Conservation (phyloP, 257 asterid species). For the Solanum neorickii region DNA sequence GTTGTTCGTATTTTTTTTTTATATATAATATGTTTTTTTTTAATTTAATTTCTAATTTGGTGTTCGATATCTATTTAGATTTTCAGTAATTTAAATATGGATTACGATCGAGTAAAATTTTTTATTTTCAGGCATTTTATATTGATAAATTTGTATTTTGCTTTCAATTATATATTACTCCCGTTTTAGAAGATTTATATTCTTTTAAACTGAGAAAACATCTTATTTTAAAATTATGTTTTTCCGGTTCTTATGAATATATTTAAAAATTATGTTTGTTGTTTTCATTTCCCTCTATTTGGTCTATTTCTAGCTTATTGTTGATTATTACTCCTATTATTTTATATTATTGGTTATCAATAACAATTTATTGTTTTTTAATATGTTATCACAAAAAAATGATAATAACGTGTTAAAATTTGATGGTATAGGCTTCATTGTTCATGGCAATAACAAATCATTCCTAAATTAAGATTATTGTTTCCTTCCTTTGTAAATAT, state of each 20-base stretch:
- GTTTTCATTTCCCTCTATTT: not conserved
- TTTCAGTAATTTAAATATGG: too few species aligned
- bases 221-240: not conserved
- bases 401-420: not conserved
- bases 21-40: too few species aligned
- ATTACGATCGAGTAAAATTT: too few species aligned
- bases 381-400: too few species aligned
- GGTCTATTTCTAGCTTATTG: not conserved
- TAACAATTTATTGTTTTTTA: too few species aligned
- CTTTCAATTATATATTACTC: not conserved
- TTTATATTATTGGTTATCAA: not conserved
- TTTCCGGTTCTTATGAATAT: not conserved
- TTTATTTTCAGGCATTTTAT: too few species aligned
- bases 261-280: not conserved
- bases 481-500: too few species aligned
- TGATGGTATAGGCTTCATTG: not conserved
- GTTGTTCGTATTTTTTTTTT: not conserved
- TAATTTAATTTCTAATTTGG: too few species aligned
- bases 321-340: not conserved
- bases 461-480: not conserved
- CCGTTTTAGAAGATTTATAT: not conserved
- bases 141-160: not conserved
- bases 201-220: not conserved
- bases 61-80: too few species aligned
- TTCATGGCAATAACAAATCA: not conserved